Evolutionary conservation across 805 yeast species (phyloP).

Genomic region (Saccharomycopsis guyanensis): DNA sequence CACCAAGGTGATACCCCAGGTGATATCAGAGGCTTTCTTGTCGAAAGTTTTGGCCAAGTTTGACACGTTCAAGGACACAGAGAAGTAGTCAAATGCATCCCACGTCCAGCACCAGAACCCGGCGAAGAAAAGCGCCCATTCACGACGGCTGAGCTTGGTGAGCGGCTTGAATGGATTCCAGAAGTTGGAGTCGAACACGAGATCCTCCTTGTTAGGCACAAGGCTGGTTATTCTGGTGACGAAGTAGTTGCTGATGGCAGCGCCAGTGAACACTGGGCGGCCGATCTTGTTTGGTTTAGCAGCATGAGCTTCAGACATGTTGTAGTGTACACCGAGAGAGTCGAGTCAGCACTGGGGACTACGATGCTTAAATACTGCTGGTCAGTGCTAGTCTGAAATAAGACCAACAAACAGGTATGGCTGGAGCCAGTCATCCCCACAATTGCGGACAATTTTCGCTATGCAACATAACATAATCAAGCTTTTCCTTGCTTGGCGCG

Average conservation of each 20-base stretch:
- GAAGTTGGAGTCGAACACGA: slow-evolving; percentile 6
- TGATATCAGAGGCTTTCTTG: slow-evolving; percentile 39
- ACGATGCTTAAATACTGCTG: too few species aligned
- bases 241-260: slow-evolving; percentile 1
- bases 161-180: slow-evolving; percentile 39
- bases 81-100: slow-evolving; percentile 68
- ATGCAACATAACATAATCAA: neutral
- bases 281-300: slow-evolving; percentile 22
- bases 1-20: slow-evolving; percentile 69
- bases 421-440: neutral
- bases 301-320: neutral
- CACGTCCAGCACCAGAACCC: slow-evolving; percentile 64
- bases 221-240: slow-evolving; percentile 6
- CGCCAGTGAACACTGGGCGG: slow-evolving; percentile 31
- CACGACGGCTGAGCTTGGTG: slow-evolving; percentile 29
- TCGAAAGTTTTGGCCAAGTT: slow-evolving; percentile 43
- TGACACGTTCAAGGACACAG: slow-evolving; percentile 48
- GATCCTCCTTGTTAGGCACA: slow-evolving; percentile 11
- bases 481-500: slow-evolving; percentile 13
- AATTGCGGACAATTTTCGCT: neutral
- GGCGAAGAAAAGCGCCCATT: slow-evolving; percentile 53
- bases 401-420: too few species aligned
- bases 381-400: too few species aligned
- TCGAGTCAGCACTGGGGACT: too few species aligned
- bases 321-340: too few species aligned